These are phyloP conservation scores for Angophora floribunda DNA, from an alignment of 345 rosid species.

Conservation along the genomic window DNA sequence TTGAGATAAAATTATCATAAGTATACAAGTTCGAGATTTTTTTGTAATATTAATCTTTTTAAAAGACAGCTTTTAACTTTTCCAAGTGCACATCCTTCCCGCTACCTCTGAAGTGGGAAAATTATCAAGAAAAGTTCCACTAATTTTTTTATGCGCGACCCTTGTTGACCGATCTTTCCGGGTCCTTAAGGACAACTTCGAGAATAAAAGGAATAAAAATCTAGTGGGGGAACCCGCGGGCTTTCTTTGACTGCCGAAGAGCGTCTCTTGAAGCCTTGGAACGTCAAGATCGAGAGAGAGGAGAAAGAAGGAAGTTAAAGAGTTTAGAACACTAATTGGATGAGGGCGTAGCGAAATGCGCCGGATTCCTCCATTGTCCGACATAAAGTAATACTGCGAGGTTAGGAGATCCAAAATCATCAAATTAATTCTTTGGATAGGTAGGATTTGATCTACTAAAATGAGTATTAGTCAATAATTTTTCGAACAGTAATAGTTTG, in stretches of 20 bases:
- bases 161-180: neutral
- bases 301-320: no score
- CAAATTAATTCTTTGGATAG: neutral
- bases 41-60: no score
- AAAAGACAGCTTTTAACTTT: no score
- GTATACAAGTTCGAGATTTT: accelerated
- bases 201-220: no score
- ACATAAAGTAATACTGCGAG: neutral
- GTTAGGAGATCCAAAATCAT: neutral
- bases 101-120: neutral
- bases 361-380: neutral
- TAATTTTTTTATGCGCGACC: neutral
- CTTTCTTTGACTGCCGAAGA: neutral
- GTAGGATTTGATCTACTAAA: neutral
- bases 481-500: neutral
- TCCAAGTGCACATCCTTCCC: neutral
- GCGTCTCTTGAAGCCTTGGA: neutral
- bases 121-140: neutral
- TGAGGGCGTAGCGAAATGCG: neutral
- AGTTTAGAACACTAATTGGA: no score
- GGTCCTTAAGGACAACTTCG: neutral
- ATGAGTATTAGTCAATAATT: neutral
- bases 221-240: neutral
- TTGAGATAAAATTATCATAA: no score
- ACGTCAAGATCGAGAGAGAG: neutral